Evolutionary conservation across 495 filamentous ascomycete genomes (phyloP).

Genomic region (Tricharina praecox): DNA sequence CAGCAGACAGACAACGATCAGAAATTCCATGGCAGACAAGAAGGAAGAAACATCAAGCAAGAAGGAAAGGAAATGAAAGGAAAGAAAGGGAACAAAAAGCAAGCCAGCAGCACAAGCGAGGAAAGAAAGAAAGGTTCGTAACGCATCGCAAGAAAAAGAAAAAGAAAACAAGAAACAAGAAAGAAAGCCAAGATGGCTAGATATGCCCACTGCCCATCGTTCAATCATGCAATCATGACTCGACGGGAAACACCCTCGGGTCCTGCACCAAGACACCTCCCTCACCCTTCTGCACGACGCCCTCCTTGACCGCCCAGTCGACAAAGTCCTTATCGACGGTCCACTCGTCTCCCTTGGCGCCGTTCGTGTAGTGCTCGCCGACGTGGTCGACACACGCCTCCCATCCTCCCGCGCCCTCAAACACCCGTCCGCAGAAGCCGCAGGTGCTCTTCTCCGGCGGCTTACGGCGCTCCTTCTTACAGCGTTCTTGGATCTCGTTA

Average conservation of each 20-base stretch:
- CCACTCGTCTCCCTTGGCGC: constrained; percentile 38
- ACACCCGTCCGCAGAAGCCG: constrained; percentile 46
- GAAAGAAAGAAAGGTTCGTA: too few relatives aligned
- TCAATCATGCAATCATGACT: neutral
- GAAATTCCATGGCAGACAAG: neutral
- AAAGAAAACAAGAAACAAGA: too few relatives aligned
- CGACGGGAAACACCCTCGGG: neutral
- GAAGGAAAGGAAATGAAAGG: constrained; percentile 7
- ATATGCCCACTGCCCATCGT: too few relatives aligned
- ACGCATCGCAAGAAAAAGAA: too few relatives aligned
- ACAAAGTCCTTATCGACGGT: constrained; percentile 38
- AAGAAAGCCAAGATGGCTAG: too few relatives aligned
- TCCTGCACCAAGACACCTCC: constrained; percentile 23
- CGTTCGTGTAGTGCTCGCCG: constrained; percentile 57
- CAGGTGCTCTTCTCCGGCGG: constrained; percentile 49
- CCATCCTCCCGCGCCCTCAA: constrained; percentile 51
- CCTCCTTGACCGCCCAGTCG: constrained; percentile 39
- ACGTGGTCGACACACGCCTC: constrained; percentile 84
- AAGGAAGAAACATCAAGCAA: neutral
- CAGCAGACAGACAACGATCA: constrained; percentile 4
- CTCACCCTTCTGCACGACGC: constrained; percentile 39
- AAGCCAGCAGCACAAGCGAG: constrained; percentile 5
- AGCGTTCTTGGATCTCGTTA: constrained; percentile 35
- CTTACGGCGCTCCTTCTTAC: constrained; percentile 41
- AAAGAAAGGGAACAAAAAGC: constrained; percentile 10